Evolutionary conservation across 2,329 filamentous ascomycete genomes (phyloP).

Genomic region (Phoma herbarum): DNA sequence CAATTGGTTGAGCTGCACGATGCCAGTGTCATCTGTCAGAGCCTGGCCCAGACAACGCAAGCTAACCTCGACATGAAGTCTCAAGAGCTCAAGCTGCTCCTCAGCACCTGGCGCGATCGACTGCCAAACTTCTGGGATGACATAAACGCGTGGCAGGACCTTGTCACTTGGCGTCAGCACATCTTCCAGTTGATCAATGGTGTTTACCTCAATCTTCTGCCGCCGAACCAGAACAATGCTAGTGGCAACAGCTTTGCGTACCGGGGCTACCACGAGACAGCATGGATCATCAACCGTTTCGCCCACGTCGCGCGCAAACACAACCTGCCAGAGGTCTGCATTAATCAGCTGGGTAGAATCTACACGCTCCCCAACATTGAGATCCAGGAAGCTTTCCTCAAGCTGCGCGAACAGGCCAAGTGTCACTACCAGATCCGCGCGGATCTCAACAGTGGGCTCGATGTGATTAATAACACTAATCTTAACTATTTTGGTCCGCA

Average conservation of each 20-base stretch:
- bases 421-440: slow-evolving; percentile 97
- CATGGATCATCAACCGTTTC: slow-evolving; percentile 99
- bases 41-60: slow-evolving; percentile 83
- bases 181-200: slow-evolving; percentile 98
- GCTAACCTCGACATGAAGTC: slow-evolving; percentile 92
- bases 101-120: slow-evolving; percentile 94
- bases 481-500: slow-evolving; percentile 96
- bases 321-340: slow-evolving; percentile 94
- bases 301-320: slow-evolving; percentile 98
- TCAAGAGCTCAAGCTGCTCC: slow-evolving; percentile 89
- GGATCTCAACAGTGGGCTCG: slow-evolving; percentile 89
- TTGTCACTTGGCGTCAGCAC: slow-evolving; percentile 99
- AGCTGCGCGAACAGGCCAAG: slow-evolving; percentile 97
- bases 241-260: slow-evolving; percentile 95
- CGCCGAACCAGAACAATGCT: slow-evolving; percentile 76
- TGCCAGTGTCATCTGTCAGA: slow-evolving; percentile 94
- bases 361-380: slow-evolving; percentile 99
- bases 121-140: slow-evolving; percentile 99
- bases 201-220: slow-evolving; percentile 87
- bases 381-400: slow-evolving; percentile 98
- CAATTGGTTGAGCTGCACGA: slow-evolving; percentile 97
- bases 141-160: slow-evolving; percentile 98
- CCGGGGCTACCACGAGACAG: slow-evolving; percentile 96
- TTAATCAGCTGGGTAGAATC: slow-evolving; percentile 94
- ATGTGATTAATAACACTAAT: slow-evolving; percentile 99